Evolutionary conservation across 108 stramenopile genomes (phyloP).

Genomic region (Nannochloropsis oceanica): DNA sequence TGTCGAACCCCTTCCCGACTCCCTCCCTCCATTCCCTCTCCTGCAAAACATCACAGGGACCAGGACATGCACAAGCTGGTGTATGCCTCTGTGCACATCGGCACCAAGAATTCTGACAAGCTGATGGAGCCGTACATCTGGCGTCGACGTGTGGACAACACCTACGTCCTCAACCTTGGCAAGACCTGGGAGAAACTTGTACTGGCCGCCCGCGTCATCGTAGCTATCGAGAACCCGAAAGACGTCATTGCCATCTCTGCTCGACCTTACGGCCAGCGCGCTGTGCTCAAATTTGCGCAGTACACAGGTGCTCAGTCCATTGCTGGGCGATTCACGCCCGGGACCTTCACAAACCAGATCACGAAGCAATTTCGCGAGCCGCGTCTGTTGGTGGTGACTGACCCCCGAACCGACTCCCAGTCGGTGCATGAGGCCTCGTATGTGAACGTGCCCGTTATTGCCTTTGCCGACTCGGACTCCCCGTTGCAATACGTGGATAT

Average conservation of each 20-base stretch:
- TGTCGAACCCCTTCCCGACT: not conserved
- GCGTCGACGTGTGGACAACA: constrained; percentile 80
- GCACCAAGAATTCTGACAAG: constrained; percentile 88
- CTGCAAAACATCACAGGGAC: constrained; percentile 64
- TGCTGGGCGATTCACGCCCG: constrained; percentile 98
- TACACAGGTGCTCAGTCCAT: constrained; percentile 96
- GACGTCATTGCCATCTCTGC: constrained; percentile 98
- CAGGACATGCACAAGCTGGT: constrained; percentile 99
- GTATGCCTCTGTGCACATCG: constrained; percentile 96
- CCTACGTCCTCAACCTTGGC: constrained; percentile 98
- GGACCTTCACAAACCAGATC: constrained; percentile 99
- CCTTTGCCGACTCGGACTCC: constrained; percentile 97
- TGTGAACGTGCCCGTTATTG: constrained; percentile 97
- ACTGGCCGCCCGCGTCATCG: constrained; percentile 97
- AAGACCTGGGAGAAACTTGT: constrained; percentile 99
- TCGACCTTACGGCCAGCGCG: constrained; percentile 99
- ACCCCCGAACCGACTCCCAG: constrained; percentile 86
- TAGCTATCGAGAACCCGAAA: constrained; percentile 96
- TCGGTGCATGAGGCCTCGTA: constrained; percentile 90
- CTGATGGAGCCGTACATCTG: constrained; percentile 98
- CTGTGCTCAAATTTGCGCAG: constrained; percentile 98
- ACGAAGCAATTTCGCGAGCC: constrained; percentile 99
- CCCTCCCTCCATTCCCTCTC: not conserved
- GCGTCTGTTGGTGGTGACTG: constrained; percentile 93
- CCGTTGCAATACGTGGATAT: constrained; percentile 95